Conservation (phyloP, 495 filamentous ascomycete species). For the Pyrenula massariospora region DNA sequence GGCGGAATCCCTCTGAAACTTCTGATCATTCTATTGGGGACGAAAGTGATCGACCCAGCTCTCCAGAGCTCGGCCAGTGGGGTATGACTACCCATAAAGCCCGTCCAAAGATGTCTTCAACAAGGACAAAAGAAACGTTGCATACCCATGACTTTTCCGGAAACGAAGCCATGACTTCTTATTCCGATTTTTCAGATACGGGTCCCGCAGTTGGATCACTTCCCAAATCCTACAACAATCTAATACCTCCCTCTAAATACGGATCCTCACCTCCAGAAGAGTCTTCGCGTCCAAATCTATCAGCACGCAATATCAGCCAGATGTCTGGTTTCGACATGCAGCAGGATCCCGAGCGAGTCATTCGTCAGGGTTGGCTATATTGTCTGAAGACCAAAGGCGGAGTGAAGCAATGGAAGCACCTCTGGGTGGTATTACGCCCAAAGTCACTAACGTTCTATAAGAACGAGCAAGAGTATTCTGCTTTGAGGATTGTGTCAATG, state of each 20-base stretch:
- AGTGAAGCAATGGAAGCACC: slow-evolving; percentile 86
- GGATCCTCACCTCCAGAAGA: slow-evolving; percentile 18
- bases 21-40: slow-evolving; percentile 32
- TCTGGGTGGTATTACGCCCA: slow-evolving; percentile 86
- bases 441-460: slow-evolving; percentile 87
- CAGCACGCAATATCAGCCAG: slow-evolving; percentile 44
- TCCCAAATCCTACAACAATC: not conserved
- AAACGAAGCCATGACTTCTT: slow-evolving; percentile 65
- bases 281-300: slow-evolving; percentile 12
- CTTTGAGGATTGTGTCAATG: slow-evolving; percentile 70
- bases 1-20: slow-evolving; percentile 17
- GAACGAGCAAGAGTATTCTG: slow-evolving; percentile 82
- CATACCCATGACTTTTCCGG: slow-evolving; percentile 71
- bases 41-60: slow-evolving; percentile 24
- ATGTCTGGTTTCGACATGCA: slow-evolving; percentile 40
- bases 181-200: slow-evolving; percentile 82
- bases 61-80: slow-evolving; percentile 26
- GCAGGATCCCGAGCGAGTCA: slow-evolving; percentile 59
- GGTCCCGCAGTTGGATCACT: slow-evolving; percentile 11
- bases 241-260: slow-evolving; percentile 17
- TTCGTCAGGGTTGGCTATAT: slow-evolving; percentile 87
- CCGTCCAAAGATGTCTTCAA: slow-evolving; percentile 7
- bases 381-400: slow-evolving; percentile 77
- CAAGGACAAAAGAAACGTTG: slow-evolving; percentile 23
- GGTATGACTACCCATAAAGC: not conserved